Conservation (phyloP, 768 basidiomycete genomes). For the Mycena galopus region DNA sequence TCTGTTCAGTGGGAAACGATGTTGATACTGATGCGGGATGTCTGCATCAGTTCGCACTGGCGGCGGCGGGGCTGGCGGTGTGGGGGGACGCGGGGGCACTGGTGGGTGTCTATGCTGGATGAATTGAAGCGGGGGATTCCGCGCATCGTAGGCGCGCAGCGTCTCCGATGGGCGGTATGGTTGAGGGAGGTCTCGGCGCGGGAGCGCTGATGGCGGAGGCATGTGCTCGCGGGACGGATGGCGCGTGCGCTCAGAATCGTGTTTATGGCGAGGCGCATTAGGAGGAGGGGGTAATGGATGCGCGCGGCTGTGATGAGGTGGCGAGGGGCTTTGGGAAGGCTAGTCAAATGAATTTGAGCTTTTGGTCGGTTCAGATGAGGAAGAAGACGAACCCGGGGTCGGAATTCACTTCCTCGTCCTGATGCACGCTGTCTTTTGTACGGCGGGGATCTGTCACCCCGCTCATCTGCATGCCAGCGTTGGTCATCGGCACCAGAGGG, state of each 20-base stretch:
- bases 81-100: not conserved
- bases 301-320: not conserved
- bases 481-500: constrained; percentile 1
- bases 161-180: not conserved
- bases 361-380: not conserved
- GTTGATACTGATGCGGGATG: constrained; percentile 26
- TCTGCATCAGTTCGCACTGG: not conserved
- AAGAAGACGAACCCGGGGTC: constrained; percentile 1
- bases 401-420: not conserved
- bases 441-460: constrained; percentile 2
- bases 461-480: not conserved
- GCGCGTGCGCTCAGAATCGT: not conserved
- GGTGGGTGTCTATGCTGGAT: constrained; percentile 26
- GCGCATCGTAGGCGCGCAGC: constrained; percentile 12
- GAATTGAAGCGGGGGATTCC: constrained; percentile 26
- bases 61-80: not conserved
- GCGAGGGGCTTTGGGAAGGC: not conserved
- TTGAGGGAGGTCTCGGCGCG: not conserved
- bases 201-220: constrained; percentile 2
- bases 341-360: not conserved
- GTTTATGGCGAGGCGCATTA: not conserved
- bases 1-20: constrained; percentile 27
- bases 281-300: not conserved
- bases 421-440: constrained; percentile 23
- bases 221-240: constrained; percentile 13